Conservation (phyloP, 805 yeast species). For the Candida sithepensis region DNA sequence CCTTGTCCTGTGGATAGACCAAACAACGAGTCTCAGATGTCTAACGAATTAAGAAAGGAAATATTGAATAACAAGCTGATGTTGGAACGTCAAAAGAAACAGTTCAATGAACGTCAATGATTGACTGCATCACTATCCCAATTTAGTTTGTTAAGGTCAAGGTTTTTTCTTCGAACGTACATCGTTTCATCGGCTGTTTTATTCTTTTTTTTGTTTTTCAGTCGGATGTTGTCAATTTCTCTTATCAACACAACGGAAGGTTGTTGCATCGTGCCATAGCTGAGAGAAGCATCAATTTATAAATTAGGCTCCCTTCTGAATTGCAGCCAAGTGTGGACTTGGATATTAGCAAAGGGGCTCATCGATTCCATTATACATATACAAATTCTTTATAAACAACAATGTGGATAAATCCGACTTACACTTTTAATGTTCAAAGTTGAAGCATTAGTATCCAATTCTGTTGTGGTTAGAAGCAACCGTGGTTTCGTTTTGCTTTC, state of each 20-base stretch:
- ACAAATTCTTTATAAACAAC: neutral
- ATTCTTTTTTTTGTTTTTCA: too few relatives aligned
- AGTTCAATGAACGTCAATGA: neutral
- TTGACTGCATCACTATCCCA: too few relatives aligned
- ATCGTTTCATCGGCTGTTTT: neutral
- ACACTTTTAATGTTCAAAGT: neutral
- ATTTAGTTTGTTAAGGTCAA: too few relatives aligned
- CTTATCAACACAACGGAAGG: too few relatives aligned
- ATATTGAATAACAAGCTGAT: slow-evolving; percentile 6
- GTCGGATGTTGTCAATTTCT: too few relatives aligned
- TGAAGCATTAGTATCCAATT: too few relatives aligned
- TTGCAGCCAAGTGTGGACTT: slow-evolving; percentile 2
- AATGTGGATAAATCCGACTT: neutral
- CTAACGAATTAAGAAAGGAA: slow-evolving; percentile 19
- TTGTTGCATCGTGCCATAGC: too few relatives aligned
- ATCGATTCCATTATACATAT: neutral
- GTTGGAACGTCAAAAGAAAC: neutral
- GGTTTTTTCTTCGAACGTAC: too few relatives aligned
- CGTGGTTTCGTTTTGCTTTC: neutral
- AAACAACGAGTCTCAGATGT: slow-evolving; percentile 28
- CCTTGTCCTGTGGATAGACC: slow-evolving; percentile 46
- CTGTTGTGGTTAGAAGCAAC: neutral
- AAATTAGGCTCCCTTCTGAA: too few relatives aligned
- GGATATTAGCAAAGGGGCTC: neutral
- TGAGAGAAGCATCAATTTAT: too few relatives aligned